These are phyloP conservation scores for Cylindrodendrum hubeiense DNA, from an alignment of 2,329 filamentous ascomycete genomes.

Conservation along the genomic window DNA sequence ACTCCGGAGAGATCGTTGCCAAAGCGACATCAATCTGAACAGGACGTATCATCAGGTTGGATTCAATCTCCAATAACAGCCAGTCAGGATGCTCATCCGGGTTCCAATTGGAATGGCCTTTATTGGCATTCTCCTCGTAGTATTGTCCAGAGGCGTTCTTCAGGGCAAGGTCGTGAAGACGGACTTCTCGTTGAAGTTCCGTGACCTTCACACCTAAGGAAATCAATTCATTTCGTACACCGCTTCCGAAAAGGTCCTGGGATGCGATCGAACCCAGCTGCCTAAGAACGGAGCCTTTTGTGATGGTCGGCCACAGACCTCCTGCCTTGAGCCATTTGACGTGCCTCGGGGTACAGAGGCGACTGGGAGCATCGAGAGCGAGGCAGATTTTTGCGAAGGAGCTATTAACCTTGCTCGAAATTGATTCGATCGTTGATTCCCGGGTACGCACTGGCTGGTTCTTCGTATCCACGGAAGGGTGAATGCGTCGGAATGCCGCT, in stretches of 20 bases:
- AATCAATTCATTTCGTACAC: constrained; percentile 35
- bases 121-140: constrained; percentile 59
- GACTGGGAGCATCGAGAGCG: constrained; percentile 22
- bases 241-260: constrained; percentile 36
- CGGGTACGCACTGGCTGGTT: constrained; percentile 12
- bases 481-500: constrained; percentile 31
- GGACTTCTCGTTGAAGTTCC: constrained; percentile 44
- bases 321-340: constrained; percentile 40
- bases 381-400: constrained; percentile 21
- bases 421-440: constrained; percentile 16
- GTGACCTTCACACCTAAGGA: constrained; percentile 37
- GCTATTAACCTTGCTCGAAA: constrained; percentile 11
- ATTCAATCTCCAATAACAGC: constrained; percentile 76
- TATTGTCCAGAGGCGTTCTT: constrained; percentile 60
- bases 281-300: constrained; percentile 33
- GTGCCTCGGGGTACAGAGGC: constrained; percentile 23
- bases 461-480: constrained; percentile 1
- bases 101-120: constrained; percentile 67
- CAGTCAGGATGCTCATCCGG: constrained; percentile 69
- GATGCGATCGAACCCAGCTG: constrained; percentile 29
- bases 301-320: constrained; percentile 40
- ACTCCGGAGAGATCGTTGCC: constrained; percentile 68
- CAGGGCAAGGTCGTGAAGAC: constrained; percentile 68
- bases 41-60: constrained; percentile 70
- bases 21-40: constrained; percentile 73